These are phyloP conservation scores for Botrytis hyacinthi DNA, from an alignment of 2,329 filamentous ascomycete genomes.

Conservation along the genomic window DNA sequence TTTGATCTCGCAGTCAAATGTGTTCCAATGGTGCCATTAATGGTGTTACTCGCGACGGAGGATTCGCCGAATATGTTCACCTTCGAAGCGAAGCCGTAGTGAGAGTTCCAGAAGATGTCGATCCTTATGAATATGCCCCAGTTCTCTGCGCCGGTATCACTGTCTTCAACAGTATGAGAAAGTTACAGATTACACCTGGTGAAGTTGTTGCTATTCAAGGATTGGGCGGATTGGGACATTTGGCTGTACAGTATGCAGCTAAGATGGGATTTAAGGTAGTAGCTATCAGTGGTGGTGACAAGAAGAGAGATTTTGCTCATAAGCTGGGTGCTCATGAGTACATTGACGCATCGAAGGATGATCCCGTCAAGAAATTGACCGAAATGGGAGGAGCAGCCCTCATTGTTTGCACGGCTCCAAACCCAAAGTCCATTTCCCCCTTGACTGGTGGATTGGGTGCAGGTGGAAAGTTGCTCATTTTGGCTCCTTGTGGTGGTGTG, in stretches of 20 bases:
- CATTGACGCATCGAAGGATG: slow-evolving; percentile 54
- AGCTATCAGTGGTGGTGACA: slow-evolving; percentile 63
- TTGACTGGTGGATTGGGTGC: slow-evolving; percentile 54
- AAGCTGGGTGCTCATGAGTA: slow-evolving; percentile 60
- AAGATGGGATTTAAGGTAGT: slow-evolving; percentile 75
- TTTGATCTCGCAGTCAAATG: slow-evolving; percentile 49
- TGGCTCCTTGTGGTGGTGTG: slow-evolving; percentile 51
- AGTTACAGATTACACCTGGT: slow-evolving; percentile 52
- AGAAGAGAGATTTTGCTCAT: slow-evolving; percentile 66
- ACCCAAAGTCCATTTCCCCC: slow-evolving; percentile 52
- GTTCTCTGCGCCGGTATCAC: slow-evolving; percentile 66
- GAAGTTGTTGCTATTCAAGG: slow-evolving; percentile 61
- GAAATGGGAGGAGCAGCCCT: slow-evolving; percentile 60
- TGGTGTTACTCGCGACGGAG: slow-evolving; percentile 64
- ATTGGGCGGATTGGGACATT: slow-evolving; percentile 72
- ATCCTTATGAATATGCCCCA: slow-evolving; percentile 54
- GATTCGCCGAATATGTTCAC: slow-evolving; percentile 63
- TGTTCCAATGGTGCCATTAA: slow-evolving; percentile 63
- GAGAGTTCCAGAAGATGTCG: slow-evolving; percentile 51
- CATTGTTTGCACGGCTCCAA: slow-evolving; percentile 63
- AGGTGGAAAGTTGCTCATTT: slow-evolving; percentile 58
- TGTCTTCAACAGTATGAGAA: slow-evolving; percentile 58
- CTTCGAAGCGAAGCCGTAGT: slow-evolving; percentile 61
- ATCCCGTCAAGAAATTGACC: slow-evolving; percentile 49
- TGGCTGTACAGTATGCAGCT: slow-evolving; percentile 72